Percentiles rank a stretch among this genome's conserved stretches.
phyloP scores from a whole-genome alignment of 306 rosid species.

The Vigna hirtella region DNA sequence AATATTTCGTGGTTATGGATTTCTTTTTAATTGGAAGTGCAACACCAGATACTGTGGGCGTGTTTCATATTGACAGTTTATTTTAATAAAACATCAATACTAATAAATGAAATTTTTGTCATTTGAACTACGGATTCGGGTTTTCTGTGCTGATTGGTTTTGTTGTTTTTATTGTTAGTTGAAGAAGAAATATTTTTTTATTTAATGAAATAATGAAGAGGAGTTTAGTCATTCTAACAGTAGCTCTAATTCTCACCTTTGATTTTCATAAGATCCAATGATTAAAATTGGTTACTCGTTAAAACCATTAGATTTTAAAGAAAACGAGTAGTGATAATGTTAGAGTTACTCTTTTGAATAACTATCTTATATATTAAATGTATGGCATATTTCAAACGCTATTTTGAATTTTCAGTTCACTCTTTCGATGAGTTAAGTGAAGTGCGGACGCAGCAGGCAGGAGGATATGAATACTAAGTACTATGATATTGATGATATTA shows the following conservation, averaged over 20 bases:
- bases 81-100: not conserved
- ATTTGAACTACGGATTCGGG: conserved; percentile 4
- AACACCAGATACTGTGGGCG: not conserved
- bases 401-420: conserved; percentile 23
- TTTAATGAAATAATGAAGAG: not conserved
- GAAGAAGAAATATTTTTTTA: not conserved
- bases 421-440: conserved; percentile 46
- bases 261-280: no score
- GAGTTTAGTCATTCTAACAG: no score
- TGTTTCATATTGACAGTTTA: not conserved
- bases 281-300: no score
- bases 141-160: conserved; percentile 29
- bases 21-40: not conserved
- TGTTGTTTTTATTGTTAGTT: conserved; percentile 19
- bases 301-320: no score
- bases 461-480: conserved; percentile 66
- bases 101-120: not conserved
- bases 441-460: conserved; percentile 35
- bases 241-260: no score
- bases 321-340: no score
- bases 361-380: not conserved
- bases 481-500: conserved; percentile 85
- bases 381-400: conserved; percentile 21
- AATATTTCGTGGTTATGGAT: not conserved
- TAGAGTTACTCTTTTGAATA: no score